Evolutionary conservation across 202 grass and related monocot species (phyloP), one percentile per base, ranked within the genome.

Genomic region (Eragrostis tef): DNA sequence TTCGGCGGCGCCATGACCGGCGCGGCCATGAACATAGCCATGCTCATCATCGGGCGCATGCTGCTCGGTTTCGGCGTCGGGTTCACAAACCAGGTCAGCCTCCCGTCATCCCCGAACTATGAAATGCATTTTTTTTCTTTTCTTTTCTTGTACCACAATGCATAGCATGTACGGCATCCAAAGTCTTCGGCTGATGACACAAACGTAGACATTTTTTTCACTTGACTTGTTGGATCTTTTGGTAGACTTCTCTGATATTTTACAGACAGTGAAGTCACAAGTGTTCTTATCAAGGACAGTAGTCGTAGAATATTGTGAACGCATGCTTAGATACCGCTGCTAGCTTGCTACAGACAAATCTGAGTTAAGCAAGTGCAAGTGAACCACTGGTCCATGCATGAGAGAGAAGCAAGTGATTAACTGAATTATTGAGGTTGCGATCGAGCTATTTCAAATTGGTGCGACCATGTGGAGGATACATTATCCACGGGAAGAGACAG

Each of bases 1-100:
- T 17, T 85, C 21, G 95, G 95, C 10, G 79, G 86, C 10, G 88
- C 86, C 75, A 7, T 98, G 11, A 91, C 90, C 12, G 92, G 88
- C 16, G 84, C 71, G 1, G 95, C 90, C 7, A 73, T 91, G 11
- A 94, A 94, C 79, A 83, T 94, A 71, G 82, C 86, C 71, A 98
- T 98, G 95, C 95, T 98, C 77, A 91, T 98, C 84, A 6, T 94
- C 9, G 95, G 92, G 0, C 86, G 92, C 52, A 84, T 98, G 79
- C 82, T 94, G 75, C 92, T 98, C 80, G 95, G 95, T 64, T 87
- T 94, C 57, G 92, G 92, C 47, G 72, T 98, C 29, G 92, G 95
- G 0, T 98, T 98, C 88, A 98, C 90, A 68, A 94, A 94, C 60
- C 93, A 96, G 87, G 93, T 93, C 58, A 63, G 79, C 26, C 58